phyloP scores from a whole-genome alignment of 75 land plant genomes.

The Gnetum montanum region DNA sequence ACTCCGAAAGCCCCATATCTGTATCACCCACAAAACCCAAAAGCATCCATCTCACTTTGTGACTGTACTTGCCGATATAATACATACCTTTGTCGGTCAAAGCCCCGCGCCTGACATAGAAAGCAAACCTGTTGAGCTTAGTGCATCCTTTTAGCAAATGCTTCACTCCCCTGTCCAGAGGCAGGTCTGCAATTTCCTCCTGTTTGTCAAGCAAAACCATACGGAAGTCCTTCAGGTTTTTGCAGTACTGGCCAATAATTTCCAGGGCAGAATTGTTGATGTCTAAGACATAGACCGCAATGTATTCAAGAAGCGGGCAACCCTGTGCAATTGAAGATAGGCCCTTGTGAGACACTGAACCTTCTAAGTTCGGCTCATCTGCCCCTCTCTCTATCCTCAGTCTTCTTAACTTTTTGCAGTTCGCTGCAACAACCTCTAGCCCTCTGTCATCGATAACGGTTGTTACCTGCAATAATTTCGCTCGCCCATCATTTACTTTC shows the following conservation, averaged over 20 bases:
- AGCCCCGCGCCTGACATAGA: constrained; percentile 26
- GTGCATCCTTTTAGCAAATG: constrained; percentile 22
- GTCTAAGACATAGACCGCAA: constrained; percentile 33
- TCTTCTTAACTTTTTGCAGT: constrained; percentile 23
- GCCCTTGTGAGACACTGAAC: constrained; percentile 26
- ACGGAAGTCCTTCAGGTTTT: constrained; percentile 27
- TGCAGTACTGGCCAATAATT: constrained; percentile 23
- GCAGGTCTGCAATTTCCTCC: constrained; percentile 13
- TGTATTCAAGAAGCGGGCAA: constrained; percentile 22
- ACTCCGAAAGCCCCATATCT: constrained; percentile 17
- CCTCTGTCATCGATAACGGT: constrained; percentile 34
- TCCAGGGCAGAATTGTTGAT: constrained; percentile 29
- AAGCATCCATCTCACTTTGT: constrained; percentile 28
- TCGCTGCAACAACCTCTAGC: constrained; percentile 19
- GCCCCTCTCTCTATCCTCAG: constrained; percentile 31
- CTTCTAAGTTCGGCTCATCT: constrained; percentile 10
- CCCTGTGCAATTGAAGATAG: constrained; percentile 25
- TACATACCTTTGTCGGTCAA: constrained; percentile 29
- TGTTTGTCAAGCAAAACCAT: constrained; percentile 13
- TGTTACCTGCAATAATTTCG: no score
- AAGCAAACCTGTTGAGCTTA: constrained; percentile 20
- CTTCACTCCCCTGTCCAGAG: constrained; percentile 28
- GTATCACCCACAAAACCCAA: constrained; percentile 27
- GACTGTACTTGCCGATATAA: constrained; percentile 24
- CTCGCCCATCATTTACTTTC: no score